A percentile compares a stretch with the other conserved stretches of the same genome.
These are phyloP conservation scores for Blastomyces gilchristii DNA, from an alignment of 2,329 filamentous ascomycete species.

Conservation along the genomic window DNA sequence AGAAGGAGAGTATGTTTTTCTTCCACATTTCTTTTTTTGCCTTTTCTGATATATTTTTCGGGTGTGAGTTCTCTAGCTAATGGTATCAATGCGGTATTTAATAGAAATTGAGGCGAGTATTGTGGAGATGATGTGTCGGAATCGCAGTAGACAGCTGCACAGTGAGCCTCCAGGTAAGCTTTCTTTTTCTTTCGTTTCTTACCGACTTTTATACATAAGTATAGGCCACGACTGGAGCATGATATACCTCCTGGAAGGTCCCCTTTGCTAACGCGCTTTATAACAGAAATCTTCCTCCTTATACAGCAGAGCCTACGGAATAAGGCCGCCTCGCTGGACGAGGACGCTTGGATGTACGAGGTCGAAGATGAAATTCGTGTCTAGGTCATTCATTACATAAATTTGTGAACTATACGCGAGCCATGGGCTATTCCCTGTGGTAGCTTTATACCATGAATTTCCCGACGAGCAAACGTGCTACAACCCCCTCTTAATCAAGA, in stretches of 20 bases:
- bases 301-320: conserved; percentile 59
- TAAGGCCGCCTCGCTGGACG: conserved; percentile 62
- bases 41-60: background rate
- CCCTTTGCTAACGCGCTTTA: conserved; percentile 9
- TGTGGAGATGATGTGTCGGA: conserved; percentile 31
- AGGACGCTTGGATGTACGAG: conserved; percentile 90
- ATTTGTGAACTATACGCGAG: background rate
- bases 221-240: background rate
- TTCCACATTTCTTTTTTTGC: background rate
- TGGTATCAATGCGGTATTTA: conserved; percentile 8
- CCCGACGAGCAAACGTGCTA: background rate
- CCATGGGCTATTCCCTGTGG: background rate
- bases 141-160: conserved; percentile 42
- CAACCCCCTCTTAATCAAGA: conserved; percentile 29
- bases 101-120: conserved; percentile 39
- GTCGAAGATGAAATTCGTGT: conserved; percentile 45
- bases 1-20: conserved; percentile 33
- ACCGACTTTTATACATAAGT: background rate
- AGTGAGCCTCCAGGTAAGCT: conserved; percentile 53
- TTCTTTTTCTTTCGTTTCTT: conserved; percentile 1
- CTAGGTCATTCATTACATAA: conserved; percentile 14
- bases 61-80: background rate
- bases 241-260: conserved; percentile 7
- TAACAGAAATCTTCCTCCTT: conserved; percentile 57
- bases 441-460: background rate